Percentiles rank a stretch among this genome's conserved stretches.
Evolutionary conservation across 1,139 yeast genomes (phyloP).

Genomic region (Sugiyamaella japonica): DNA sequence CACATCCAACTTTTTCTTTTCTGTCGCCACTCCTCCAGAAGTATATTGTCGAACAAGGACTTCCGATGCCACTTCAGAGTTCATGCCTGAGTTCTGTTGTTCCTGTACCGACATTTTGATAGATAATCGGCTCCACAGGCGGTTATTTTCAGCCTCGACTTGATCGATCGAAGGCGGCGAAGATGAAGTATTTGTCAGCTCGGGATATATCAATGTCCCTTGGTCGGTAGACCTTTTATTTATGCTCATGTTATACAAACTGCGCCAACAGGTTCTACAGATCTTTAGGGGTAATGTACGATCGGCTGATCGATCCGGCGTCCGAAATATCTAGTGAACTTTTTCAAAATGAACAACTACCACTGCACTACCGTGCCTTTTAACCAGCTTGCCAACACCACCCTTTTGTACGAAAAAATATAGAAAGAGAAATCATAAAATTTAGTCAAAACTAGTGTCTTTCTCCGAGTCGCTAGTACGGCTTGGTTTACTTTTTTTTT

Average conservation of each 20-base stretch:
- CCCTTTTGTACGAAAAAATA: no score
- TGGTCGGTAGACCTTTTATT: neutral
- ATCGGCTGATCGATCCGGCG: neutral
- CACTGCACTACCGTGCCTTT: no score
- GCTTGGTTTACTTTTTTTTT: no score
- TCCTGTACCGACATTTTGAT: conserved; percentile 12
- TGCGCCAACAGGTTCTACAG: no score
- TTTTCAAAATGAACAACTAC: no score
- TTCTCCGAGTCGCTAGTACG: neutral
- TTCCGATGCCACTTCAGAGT: conserved; percentile 11
- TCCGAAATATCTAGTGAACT: neutral
- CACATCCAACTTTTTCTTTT: neutral
- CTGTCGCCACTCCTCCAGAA: neutral
- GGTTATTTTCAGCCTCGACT: conserved; percentile 4
- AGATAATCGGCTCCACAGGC: conserved; percentile 9
- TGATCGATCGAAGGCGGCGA: conserved; percentile 9
- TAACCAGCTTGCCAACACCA: no score
- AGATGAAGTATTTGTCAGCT: neutral
- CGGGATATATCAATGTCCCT: neutral
- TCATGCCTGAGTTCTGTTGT: conserved; percentile 2
- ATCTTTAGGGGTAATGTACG: no score
- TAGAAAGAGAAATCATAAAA: neutral
- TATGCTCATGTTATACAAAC: neutral
- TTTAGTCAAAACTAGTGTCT: neutral
- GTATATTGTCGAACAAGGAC: neutral